These are phyloP conservation scores for Penicillium coffeae DNA, from an alignment of 495 filamentous ascomycete genomes.

Conservation along the genomic window DNA sequence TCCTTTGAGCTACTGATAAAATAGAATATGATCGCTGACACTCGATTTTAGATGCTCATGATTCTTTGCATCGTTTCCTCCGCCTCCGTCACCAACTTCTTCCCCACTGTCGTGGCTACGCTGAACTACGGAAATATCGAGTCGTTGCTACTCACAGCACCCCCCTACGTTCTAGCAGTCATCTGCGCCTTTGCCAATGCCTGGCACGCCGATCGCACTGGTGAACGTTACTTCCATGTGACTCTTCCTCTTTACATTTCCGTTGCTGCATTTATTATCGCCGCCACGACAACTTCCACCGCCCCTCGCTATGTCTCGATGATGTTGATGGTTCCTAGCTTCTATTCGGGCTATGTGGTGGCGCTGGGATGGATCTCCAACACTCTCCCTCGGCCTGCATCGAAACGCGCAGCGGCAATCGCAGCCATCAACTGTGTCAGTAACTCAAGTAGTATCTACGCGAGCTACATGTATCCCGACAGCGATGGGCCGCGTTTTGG, in stretches of 20 bases:
- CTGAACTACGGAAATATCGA: constrained; percentile 63
- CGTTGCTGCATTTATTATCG: constrained; percentile 70
- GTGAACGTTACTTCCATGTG: constrained; percentile 78
- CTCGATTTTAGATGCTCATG: constrained; percentile 61
- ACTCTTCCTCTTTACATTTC: constrained; percentile 63
- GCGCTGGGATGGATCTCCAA: constrained; percentile 76
- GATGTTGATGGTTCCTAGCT: constrained; percentile 69
- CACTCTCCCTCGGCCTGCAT: constrained; percentile 74
- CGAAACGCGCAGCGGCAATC: constrained; percentile 77
- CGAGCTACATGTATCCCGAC: constrained; percentile 67
- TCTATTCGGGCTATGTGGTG: constrained; percentile 63
- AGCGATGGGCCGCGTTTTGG: constrained; percentile 35
- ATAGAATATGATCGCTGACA: no score
- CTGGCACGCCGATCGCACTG: constrained; percentile 73
- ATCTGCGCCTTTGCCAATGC: constrained; percentile 69
- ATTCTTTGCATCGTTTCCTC: constrained; percentile 69
- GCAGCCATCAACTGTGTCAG: constrained; percentile 78
- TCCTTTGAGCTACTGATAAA: background rate
- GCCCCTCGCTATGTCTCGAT: constrained; percentile 74
- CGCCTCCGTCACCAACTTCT: constrained; percentile 82
- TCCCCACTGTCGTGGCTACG: constrained; percentile 77
- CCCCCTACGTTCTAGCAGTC: constrained; percentile 69
- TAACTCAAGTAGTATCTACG: constrained; percentile 69
- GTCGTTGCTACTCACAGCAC: constrained; percentile 72
- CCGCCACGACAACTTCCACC: constrained; percentile 58